These are phyloP conservation scores for Ciborinia camelliae DNA, from an alignment of 2,329 filamentous ascomycete genomes.

Conservation along the genomic window DNA sequence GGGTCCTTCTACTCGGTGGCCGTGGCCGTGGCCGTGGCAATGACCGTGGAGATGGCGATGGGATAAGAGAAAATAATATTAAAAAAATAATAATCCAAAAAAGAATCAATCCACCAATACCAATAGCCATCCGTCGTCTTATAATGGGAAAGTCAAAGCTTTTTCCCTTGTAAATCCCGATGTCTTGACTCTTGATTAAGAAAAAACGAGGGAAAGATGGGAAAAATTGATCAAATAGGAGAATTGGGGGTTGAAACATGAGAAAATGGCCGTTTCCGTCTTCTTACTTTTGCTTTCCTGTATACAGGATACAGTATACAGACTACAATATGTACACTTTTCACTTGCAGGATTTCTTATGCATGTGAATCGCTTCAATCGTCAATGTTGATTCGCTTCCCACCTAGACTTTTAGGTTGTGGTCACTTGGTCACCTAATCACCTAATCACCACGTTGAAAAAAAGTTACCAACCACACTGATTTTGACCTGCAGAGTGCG, in stretches of 20 bases:
- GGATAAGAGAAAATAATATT: neutral
- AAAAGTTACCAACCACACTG: slow-evolving; percentile 21
- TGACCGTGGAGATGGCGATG: slow-evolving; percentile 16
- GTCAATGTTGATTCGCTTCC: too few relatives aligned
- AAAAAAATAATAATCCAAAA: too few relatives aligned
- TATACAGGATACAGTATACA: too few relatives aligned
- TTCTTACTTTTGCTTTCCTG: slow-evolving; percentile 5
- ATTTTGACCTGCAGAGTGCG: slow-evolving; percentile 21
- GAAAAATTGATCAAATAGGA: neutral
- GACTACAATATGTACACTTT: too few relatives aligned
- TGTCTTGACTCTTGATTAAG: too few relatives aligned
- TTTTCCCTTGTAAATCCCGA: neutral
- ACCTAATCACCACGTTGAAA: slow-evolving; percentile 20
- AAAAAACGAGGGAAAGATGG: too few relatives aligned
- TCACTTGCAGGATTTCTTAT: slow-evolving; percentile 18
- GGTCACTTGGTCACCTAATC: slow-evolving; percentile 19
- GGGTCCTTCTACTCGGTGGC: slow-evolving; percentile 19
- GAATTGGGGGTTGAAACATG: neutral
- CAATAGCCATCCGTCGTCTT: neutral
- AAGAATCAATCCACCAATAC: slow-evolving; percentile 12
- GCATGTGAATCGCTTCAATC: slow-evolving; percentile 12
- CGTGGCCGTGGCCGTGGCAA: too few relatives aligned
- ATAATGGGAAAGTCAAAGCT: neutral
- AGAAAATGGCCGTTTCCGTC: slow-evolving; percentile 11
- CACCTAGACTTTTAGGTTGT: slow-evolving; percentile 9